Evolutionary conservation across 805 yeast species (phyloP), one percentile per base, ranked within the genome.

Genomic region (Saccharomycopsis olivae): DNA sequence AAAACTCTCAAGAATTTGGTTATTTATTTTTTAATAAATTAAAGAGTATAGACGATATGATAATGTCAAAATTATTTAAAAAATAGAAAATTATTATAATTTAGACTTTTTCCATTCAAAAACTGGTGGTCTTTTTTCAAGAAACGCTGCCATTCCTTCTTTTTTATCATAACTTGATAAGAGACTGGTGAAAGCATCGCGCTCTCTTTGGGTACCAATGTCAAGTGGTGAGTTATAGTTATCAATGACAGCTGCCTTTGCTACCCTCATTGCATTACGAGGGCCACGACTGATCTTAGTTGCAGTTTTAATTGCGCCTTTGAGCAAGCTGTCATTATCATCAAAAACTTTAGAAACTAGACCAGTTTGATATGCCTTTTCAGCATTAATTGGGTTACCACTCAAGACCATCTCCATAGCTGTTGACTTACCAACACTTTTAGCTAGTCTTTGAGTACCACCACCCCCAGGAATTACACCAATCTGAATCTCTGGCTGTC

Each of bases 381-480:
- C 52, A 5, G 69, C 75, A 11, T 56, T 38, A 52, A 71, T 60
- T 28, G 52, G 60, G 21, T 59, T 58, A 29, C 76, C 75, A 5
- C 75, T 69, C 25, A 71, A 58, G 28, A 68, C 61, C 15, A 57
- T 48, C 44, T 71, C 75, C 66, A 66, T 64, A 11, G 76, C 73
- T 28, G 59, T 56, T 9, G 71, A 57, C 53, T 69, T 68, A 13
- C 77, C 76, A 46, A 71, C 58, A 13, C 69, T 64, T 28, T 64
- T 55, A 17, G 67, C 58, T 31, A 71, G 59, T 17, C 76, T 58
- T 52, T 71, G 75, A 1, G 75, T 68, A 14, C 75, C 77, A 14
- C 77, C 77, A 9, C 73, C 65, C 15, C 69, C 73, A 20, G 73
- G 73, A 32, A 68, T 59, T 15, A 69, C 59, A 3, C 76, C 77